These are phyloP conservation scores for Telfairia occidentalis DNA, from an alignment of 331 rosid genomes.

Conservation along the genomic window DNA sequence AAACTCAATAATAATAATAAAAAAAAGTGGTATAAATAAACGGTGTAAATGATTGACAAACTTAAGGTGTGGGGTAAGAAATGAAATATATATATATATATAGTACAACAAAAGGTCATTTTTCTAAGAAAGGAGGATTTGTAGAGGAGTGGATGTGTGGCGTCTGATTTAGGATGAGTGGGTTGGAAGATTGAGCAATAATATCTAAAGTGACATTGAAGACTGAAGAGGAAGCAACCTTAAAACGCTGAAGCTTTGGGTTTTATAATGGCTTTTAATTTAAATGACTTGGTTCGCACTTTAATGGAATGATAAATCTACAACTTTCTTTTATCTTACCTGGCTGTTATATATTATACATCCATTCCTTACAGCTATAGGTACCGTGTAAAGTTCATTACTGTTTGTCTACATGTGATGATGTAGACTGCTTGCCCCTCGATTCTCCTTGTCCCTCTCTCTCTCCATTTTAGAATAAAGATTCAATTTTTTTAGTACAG, in stretches of 20 bases:
- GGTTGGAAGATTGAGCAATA: conserved; percentile 6
- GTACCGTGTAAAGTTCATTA: neutral
- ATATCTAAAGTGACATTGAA: neutral
- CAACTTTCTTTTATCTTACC: neutral
- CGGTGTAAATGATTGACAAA: no score
- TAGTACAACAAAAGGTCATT: neutral
- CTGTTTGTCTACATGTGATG: neutral
- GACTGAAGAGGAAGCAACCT: neutral
- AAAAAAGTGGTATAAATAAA: no score
- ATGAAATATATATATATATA: no score
- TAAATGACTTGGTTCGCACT: neutral
- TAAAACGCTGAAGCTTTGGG: neutral
- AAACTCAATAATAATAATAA: no score
- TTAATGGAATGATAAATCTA: neutral
- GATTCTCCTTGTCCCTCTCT: neutral
- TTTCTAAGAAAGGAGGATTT: neutral
- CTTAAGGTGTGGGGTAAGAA: neutral
- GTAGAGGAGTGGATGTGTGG: neutral
- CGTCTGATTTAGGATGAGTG: neutral
- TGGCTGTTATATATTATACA: neutral
- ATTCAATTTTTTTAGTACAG: neutral
- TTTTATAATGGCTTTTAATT: neutral
- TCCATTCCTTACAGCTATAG: conserved; percentile 5
- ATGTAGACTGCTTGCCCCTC: neutral
- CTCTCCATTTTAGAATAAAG: neutral